phyloP scores from a whole-genome alignment of 2,329 filamentous ascomycete species.

The Arthrocladium fulminans region DNA sequence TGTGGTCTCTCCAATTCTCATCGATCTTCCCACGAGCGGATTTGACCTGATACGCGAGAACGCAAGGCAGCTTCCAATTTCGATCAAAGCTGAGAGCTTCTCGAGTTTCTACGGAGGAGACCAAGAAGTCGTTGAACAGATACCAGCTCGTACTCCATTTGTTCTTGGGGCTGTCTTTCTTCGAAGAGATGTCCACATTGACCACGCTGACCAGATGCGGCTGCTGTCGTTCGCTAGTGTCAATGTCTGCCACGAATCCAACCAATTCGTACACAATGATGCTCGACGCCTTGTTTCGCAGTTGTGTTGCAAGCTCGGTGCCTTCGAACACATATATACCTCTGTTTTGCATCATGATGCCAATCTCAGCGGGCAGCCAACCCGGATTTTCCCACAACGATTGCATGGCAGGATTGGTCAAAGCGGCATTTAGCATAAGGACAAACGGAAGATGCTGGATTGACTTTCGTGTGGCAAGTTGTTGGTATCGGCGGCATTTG shows the following conservation, averaged over 20 bases:
- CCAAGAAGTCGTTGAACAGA: slow-evolving; percentile 93
- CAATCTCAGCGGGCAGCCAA: slow-evolving; percentile 90
- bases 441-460: slow-evolving; percentile 75
- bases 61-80: slow-evolving; percentile 84
- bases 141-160: slow-evolving; percentile 61
- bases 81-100: slow-evolving; percentile 86
- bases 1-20: slow-evolving; percentile 70
- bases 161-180: slow-evolving; percentile 54
- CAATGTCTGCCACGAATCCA: slow-evolving; percentile 82
- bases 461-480: slow-evolving; percentile 72
- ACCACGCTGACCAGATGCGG: slow-evolving; percentile 85
- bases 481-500: slow-evolving; percentile 82
- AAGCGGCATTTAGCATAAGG: slow-evolving; percentile 75
- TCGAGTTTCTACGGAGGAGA: slow-evolving; percentile 66
- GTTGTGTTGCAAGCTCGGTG: slow-evolving; percentile 70
- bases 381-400: slow-evolving; percentile 75
- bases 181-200: slow-evolving; percentile 56
- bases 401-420: slow-evolving; percentile 61
- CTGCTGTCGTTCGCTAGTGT: slow-evolving; percentile 74
- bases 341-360: slow-evolving; percentile 80
- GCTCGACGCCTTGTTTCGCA: slow-evolving; percentile 69
- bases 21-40: slow-evolving; percentile 73
- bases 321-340: slow-evolving; percentile 94
- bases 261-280: slow-evolving; percentile 87
- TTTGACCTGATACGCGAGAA: slow-evolving; percentile 79